Evolutionary conservation across 768 basidiomycete species (phyloP).

Genomic region (Phlebiopsis flavidoalba): DNA sequence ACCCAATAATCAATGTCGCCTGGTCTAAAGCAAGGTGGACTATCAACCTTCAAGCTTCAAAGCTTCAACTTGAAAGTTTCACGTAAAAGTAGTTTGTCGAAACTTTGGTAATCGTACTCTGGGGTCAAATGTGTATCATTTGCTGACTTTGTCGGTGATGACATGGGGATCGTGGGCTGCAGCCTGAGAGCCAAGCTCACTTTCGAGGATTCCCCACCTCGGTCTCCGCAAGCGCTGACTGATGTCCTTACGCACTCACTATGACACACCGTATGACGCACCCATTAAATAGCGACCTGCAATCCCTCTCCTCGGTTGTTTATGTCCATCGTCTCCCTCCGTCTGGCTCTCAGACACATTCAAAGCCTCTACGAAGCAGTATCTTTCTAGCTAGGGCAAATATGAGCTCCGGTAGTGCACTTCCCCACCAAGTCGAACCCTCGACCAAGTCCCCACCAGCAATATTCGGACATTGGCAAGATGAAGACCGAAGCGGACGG

Average conservation of each 20-base stretch:
- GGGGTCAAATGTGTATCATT: too few relatives aligned
- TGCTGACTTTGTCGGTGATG: not conserved
- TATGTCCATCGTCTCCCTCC: not conserved
- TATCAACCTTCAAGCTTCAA: too few relatives aligned
- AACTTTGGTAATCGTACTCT: too few relatives aligned
- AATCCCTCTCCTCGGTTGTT: not conserved
- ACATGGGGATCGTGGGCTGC: not conserved
- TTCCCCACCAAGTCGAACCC: conserved; percentile 2
- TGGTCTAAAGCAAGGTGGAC: too few relatives aligned
- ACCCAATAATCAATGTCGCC: too few relatives aligned
- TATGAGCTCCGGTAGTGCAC: conserved; percentile 8
- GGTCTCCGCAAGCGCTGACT: not conserved
- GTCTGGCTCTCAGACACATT: not conserved
- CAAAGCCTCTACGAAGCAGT: not conserved
- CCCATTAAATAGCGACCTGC: not conserved
- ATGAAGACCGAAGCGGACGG: conserved; percentile 55
- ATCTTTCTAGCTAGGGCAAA: not conserved
- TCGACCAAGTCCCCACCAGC: not conserved
- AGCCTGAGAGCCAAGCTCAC: not conserved
- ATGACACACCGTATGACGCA: not conserved
- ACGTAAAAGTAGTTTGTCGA: too few relatives aligned
- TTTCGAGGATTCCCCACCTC: too few relatives aligned
- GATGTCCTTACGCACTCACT: not conserved
- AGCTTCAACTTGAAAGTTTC: too few relatives aligned
- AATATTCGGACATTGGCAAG: conserved; percentile 42